phyloP scores from a whole-genome alignment of 2,329 filamentous ascomycete genomes.

The Cercospora canescens region DNA sequence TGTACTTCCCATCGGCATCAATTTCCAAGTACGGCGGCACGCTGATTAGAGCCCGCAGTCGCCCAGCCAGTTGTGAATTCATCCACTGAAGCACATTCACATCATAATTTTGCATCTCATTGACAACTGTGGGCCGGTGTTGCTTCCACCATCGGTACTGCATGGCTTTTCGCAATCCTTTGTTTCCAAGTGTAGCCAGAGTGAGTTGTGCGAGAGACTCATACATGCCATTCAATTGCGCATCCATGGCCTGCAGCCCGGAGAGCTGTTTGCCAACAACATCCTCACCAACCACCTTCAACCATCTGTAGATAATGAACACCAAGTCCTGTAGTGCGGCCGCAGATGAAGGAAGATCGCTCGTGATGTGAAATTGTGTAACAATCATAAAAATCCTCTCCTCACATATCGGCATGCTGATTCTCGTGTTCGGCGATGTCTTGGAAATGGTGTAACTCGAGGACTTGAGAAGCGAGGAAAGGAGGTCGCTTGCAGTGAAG shows the following conservation, averaged over 20 bases:
- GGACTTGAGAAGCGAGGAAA: constrained; percentile 31
- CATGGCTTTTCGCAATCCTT: constrained; percentile 25
- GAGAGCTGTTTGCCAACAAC: constrained; percentile 35
- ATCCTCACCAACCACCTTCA: constrained; percentile 30
- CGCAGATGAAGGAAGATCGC: constrained; percentile 21
- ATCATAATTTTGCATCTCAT: constrained; percentile 35
- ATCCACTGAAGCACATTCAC: constrained; percentile 36
- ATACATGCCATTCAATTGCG: constrained; percentile 28
- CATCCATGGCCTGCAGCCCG: constrained; percentile 29
- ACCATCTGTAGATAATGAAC: constrained; percentile 31
- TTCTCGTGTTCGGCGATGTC: constrained; percentile 6
- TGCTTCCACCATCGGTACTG: constrained; percentile 35
- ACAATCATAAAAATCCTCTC: constrained; percentile 36
- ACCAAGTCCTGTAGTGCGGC: constrained; percentile 25
- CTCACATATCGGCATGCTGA: constrained; percentile 32
- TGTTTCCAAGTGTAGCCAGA: constrained; percentile 32
- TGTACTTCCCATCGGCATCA: constrained; percentile 61
- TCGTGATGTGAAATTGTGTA: constrained; percentile 26
- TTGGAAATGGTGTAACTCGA: constrained; percentile 22
- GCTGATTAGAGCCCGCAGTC: constrained; percentile 31
- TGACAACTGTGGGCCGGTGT: constrained; percentile 27
- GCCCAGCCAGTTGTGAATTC: constrained; percentile 32
- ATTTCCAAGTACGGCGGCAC: constrained; percentile 63
- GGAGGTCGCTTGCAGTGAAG: constrained; percentile 31
- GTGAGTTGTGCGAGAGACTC: constrained; percentile 35